Evolutionary conservation across 2,329 filamentous ascomycete genomes (phyloP).

Genomic region (Trichophyton equinum): DNA sequence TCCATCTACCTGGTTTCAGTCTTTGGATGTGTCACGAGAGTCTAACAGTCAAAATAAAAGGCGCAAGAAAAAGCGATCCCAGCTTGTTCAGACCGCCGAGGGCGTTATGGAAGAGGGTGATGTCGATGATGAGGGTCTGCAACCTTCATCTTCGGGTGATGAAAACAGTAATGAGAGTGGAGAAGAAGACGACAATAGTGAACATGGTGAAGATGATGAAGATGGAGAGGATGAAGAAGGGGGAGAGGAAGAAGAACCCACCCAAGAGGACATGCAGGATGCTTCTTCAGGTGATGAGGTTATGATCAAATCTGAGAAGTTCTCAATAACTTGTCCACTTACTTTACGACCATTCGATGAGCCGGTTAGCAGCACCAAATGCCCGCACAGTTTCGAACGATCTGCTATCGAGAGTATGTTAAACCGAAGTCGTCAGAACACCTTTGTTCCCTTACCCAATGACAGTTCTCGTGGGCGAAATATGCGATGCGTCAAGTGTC

Average conservation of each 20-base stretch:
- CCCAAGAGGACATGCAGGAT: not conserved
- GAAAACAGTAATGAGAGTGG: not conserved
- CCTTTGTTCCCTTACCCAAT: slow-evolving; percentile 16
- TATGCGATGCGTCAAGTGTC: slow-evolving; percentile 26
- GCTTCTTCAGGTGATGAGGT: slow-evolving; percentile 22
- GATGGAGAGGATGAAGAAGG: slow-evolving; percentile 19
- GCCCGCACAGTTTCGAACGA: slow-evolving; percentile 39
- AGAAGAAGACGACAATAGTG: not conserved
- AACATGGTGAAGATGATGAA: not conserved
- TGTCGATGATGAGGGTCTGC: not conserved
- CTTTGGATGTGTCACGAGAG: slow-evolving; percentile 20
- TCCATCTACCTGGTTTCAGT: slow-evolving; percentile 49
- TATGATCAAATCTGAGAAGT: slow-evolving; percentile 34
- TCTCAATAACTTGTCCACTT: slow-evolving; percentile 37
- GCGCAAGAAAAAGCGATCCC: slow-evolving; percentile 16
- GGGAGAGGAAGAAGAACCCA: slow-evolving; percentile 17
- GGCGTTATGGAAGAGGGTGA: not conserved
- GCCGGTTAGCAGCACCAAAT: slow-evolving; percentile 38
- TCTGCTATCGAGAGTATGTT: slow-evolving; percentile 37
- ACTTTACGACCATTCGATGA: slow-evolving; percentile 35
- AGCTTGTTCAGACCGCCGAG: not conserved
- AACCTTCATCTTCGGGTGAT: not conserved
- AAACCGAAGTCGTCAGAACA: slow-evolving; percentile 18
- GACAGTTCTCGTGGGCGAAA: slow-evolving; percentile 8
- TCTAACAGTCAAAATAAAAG: slow-evolving; percentile 16